A percentile compares a stretch with the other conserved stretches of the same genome.
Evolutionary conservation across 345 rosid genomes (phyloP).

Genomic region (Camelina laxa): DNA sequence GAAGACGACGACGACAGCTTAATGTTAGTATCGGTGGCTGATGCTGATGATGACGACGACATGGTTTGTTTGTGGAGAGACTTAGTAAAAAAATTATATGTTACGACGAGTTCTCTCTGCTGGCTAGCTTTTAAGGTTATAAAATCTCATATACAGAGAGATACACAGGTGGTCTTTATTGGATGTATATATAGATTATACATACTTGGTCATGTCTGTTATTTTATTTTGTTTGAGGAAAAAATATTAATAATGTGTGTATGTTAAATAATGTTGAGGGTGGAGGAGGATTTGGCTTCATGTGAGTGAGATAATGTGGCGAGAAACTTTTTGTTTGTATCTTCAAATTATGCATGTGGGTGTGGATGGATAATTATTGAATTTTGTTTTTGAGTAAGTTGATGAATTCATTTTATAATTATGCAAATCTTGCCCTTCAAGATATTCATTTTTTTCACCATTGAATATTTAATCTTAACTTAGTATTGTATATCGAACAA

Average conservation of each 20-base stretch:
- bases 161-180: constrained; percentile 32
- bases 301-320: constrained; percentile 44
- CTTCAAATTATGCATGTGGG: constrained; percentile 41
- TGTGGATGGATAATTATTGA: constrained; percentile 40
- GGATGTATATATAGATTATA: constrained; percentile 39
- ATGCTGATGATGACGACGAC: constrained; percentile 35
- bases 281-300: constrained; percentile 43
- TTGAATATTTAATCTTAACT: constrained; percentile 3
- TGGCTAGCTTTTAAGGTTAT: constrained; percentile 36
- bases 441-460: not conserved
- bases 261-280: constrained; percentile 43
- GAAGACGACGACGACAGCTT: not conserved
- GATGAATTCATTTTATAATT: not conserved
- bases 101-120: constrained; percentile 11
- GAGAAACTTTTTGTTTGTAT: constrained; percentile 44
- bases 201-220: constrained; percentile 22
- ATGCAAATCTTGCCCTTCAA: constrained; percentile 12
- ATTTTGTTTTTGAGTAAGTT: constrained; percentile 1
- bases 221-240: not conserved
- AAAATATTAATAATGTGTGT: constrained; percentile 25
- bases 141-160: constrained; percentile 14
- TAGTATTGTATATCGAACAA: not conserved
- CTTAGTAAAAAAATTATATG: not conserved
- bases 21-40: constrained; percentile 27
- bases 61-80: constrained; percentile 24